Conservation (phyloP, 2,329 filamentous ascomycete genomes). For the Dactylellina haptotyla region DNA sequence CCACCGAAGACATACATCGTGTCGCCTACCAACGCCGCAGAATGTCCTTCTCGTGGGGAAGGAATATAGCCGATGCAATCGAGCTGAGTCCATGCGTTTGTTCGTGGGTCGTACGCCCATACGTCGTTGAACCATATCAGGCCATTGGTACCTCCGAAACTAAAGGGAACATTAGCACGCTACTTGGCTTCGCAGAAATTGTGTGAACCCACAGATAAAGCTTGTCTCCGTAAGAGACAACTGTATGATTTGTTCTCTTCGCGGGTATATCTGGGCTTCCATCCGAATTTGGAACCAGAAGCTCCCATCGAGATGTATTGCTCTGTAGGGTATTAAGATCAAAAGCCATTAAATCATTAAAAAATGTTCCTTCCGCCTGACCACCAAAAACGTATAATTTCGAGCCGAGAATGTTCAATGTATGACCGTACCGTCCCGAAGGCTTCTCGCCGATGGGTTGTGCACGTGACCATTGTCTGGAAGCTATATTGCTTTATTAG, state of each 20-base stretch:
- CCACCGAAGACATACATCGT: constrained; percentile 99
- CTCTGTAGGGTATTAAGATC: constrained; percentile 94
- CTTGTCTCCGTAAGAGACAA: constrained; percentile 91
- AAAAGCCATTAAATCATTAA: constrained; percentile 95
- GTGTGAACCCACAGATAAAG: constrained; percentile 78
- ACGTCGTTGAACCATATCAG: constrained; percentile 99
- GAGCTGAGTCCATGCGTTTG: constrained; percentile 84
- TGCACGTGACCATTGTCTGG: constrained; percentile 96
- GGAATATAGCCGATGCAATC: constrained; percentile 99
- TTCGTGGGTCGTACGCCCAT: constrained; percentile 88
- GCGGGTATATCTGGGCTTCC: constrained; percentile 77
- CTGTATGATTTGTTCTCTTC: constrained; percentile 91
- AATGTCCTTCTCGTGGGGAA: constrained; percentile 90
- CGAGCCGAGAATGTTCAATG: constrained; percentile 92
- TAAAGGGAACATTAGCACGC: constrained; percentile 61
- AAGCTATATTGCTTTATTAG: constrained; percentile 69
- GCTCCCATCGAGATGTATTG: constrained; percentile 91
- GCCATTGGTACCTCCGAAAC: constrained; percentile 97
- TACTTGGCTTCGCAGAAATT: constrained; percentile 33
- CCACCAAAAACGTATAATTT: constrained; percentile 98
- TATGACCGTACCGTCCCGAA: constrained; percentile 92
- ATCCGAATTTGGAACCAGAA: constrained; percentile 80
- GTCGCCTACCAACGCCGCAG: constrained; percentile 90
- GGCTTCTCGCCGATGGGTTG: constrained; percentile 86
- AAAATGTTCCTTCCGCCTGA: constrained; percentile 96